phyloP scores from a whole-genome alignment of 495 filamentous ascomycete species.

The Aspergillus cavernicola region DNA sequence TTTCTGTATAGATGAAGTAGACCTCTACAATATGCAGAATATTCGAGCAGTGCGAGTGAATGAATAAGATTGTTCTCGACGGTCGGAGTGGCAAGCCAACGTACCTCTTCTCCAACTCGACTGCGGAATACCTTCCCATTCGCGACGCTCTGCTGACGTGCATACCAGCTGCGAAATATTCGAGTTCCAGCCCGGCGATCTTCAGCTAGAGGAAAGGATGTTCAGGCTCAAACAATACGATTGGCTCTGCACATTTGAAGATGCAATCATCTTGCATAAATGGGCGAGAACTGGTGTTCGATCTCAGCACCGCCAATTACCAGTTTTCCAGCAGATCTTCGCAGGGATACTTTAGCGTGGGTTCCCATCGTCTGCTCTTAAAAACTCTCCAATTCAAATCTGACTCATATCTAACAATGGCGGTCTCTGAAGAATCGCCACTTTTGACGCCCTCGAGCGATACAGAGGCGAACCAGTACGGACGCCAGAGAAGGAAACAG shows the following conservation, averaged over 20 bases:
- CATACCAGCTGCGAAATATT: conserved; percentile 1
- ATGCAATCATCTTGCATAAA: no score
- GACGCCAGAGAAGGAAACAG: neutral
- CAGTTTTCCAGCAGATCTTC: no score
- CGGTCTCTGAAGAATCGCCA: neutral
- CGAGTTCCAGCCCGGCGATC: neutral
- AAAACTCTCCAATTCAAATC: no score
- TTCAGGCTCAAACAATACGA: neutral
- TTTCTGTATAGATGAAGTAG: no score
- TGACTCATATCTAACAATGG: neutral
- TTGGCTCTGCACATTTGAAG: neutral
- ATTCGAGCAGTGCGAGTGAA: no score
- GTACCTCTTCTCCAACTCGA: neutral
- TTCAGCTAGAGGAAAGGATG: conserved; percentile 1
- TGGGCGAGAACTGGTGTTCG: no score
- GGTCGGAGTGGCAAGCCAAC: no score
- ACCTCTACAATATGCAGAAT: no score
- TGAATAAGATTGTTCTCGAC: no score
- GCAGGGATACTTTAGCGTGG: no score
- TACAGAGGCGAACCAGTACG: neutral
- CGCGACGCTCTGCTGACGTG: neutral
- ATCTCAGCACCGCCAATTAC: no score
- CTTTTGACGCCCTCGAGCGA: neutral
- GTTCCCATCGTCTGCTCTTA: no score
- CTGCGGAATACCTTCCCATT: neutral